Percentiles rank a stretch among this genome's conserved stretches.
These are phyloP conservation scores for Phaeoacremonium minimum DNA, from an alignment of 2,329 filamentous ascomycete species.

Conservation along the genomic window DNA sequence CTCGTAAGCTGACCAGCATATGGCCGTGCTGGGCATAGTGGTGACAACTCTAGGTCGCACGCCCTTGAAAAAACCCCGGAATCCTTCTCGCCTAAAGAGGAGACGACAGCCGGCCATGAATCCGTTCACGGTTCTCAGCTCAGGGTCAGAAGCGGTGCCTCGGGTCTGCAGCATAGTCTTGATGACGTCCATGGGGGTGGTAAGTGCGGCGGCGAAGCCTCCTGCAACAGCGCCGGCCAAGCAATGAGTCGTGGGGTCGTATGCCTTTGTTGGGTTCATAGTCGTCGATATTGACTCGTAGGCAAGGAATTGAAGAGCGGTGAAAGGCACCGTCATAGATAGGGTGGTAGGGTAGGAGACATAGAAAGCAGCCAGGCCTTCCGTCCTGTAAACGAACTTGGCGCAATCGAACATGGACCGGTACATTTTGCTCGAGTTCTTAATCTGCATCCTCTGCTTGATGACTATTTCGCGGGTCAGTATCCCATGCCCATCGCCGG, in stretches of 20 bases:
- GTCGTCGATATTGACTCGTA: slow-evolving; percentile 95
- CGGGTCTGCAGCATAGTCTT: slow-evolving; percentile 96
- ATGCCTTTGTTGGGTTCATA: slow-evolving; percentile 81
- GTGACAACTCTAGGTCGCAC: slow-evolving; percentile 87
- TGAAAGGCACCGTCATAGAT: slow-evolving; percentile 98
- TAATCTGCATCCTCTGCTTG: slow-evolving; percentile 99
- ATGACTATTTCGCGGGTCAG: slow-evolving; percentile 62
- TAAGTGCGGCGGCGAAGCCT: slow-evolving; percentile 88
- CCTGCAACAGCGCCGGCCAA: slow-evolving; percentile 88
- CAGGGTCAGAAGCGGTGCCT: slow-evolving; percentile 72
- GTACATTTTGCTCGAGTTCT: slow-evolving; percentile 85
- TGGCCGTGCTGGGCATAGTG: slow-evolving; percentile 98
- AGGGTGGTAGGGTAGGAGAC: slow-evolving; percentile 97
- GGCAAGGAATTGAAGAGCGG: slow-evolving; percentile 91
- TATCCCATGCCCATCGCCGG: neutral
- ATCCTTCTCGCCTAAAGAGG: slow-evolving; percentile 78
- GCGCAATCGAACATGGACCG: slow-evolving; percentile 84
- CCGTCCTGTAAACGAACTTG: slow-evolving; percentile 76
- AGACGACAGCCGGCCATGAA: slow-evolving; percentile 75
- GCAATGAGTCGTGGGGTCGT: slow-evolving; percentile 93
- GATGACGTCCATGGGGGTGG: slow-evolving; percentile 95
- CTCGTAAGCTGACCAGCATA: slow-evolving; percentile 86
- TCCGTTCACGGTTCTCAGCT: slow-evolving; percentile 81
- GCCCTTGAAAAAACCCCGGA: slow-evolving; percentile 87
- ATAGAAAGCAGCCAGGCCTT: slow-evolving; percentile 91